phyloP scores from a whole-genome alignment of 2,329 filamentous ascomycete genomes.

The Orbilia javanica region DNA sequence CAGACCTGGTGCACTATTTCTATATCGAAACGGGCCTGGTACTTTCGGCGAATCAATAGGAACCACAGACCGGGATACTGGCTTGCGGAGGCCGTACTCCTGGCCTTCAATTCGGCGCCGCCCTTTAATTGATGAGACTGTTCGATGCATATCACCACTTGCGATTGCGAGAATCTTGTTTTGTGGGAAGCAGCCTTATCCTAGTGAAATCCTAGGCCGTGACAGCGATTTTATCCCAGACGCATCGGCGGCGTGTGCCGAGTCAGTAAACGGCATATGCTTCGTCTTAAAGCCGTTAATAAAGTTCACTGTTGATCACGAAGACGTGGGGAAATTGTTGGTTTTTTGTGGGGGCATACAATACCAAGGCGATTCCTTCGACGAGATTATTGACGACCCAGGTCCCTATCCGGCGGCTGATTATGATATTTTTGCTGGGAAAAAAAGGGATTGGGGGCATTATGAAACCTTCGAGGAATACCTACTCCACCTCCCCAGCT shows the following conservation, averaged over 20 bases:
- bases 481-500: no score
- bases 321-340: background rate
- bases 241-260: background rate
- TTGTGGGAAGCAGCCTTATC: no score
- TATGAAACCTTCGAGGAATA: no score
- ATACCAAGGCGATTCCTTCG: background rate
- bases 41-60: background rate
- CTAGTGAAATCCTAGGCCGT: no score
- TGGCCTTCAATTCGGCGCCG: no score
- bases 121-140: no score
- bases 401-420: background rate
- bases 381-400: conserved; percentile 4
- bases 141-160: no score
- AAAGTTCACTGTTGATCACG: background rate
- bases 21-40: background rate
- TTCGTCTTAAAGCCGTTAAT: background rate
- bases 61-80: no score
- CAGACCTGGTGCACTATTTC: conserved; percentile 1
- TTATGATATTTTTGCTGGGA: background rate
- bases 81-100: no score
- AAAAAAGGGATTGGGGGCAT: background rate
- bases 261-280: background rate
- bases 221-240: no score
- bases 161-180: no score
- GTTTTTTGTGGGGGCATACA: conserved; percentile 11